phyloP scores from a whole-genome alignment of 441 rosid species.

The Oxalis stricta region DNA sequence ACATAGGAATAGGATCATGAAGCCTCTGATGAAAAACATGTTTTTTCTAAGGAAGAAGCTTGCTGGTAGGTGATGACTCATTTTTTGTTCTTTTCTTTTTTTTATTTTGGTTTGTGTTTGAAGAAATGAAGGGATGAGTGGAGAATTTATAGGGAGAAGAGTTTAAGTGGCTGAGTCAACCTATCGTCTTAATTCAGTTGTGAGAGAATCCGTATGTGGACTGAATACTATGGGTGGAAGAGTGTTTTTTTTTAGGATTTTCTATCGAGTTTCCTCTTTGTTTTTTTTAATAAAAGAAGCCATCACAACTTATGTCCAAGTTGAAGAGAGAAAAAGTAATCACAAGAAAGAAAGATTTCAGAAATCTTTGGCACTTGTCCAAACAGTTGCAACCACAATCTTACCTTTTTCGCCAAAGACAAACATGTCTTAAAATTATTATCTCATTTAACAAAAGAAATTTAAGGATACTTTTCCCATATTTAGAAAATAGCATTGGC shows the following conservation, averaged over 20 bases:
- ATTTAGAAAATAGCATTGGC: slow-evolving; percentile 20
- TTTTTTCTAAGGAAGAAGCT: slow-evolving; percentile 29
- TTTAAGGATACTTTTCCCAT: slow-evolving; percentile 31
- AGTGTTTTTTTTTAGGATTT: slow-evolving; percentile 33
- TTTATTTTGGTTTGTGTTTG: slow-evolving; percentile 4
- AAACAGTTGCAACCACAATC: slow-evolving; percentile 65
- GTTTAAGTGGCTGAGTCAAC: slow-evolving; percentile 50
- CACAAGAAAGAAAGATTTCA: slow-evolving; percentile 58
- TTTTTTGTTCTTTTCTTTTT: slow-evolving; percentile 3
- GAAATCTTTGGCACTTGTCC: slow-evolving; percentile 63
- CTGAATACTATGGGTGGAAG: slow-evolving; percentile 46
- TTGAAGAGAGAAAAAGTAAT: slow-evolving; percentile 44
- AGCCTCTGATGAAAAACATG: slow-evolving; percentile 38
- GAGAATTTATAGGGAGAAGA: slow-evolving; percentile 33
- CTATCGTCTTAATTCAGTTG: slow-evolving; percentile 28
- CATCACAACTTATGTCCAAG: slow-evolving; percentile 41
- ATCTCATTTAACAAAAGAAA: slow-evolving; percentile 26
- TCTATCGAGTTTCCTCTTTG: slow-evolving; percentile 25
- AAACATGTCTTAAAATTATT: slow-evolving; percentile 24
- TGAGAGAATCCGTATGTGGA: slow-evolving; percentile 58
- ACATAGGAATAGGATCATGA: slow-evolving; percentile 46
- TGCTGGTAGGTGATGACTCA: slow-evolving; percentile 13
- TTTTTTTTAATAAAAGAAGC: slow-evolving; percentile 29
- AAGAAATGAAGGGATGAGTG: slow-evolving; percentile 24
- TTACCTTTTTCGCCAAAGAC: slow-evolving; percentile 35